Conservation (phyloP, 108 stramenopile genomes). For the Nitzschia putrida region DNA sequence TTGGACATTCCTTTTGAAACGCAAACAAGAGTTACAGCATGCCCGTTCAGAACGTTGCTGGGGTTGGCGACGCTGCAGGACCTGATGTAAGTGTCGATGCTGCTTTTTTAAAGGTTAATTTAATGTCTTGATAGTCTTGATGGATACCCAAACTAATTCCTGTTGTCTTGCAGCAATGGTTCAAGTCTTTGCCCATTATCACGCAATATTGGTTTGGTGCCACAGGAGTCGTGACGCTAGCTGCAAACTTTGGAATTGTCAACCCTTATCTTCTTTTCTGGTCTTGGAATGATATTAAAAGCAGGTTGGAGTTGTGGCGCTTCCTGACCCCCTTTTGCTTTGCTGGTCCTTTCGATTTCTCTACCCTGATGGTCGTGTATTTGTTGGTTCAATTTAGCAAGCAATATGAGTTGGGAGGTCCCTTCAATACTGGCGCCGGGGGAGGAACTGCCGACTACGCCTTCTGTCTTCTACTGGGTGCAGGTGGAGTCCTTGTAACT, state of each 20-base stretch:
- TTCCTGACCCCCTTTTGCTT: slow-evolving; percentile 77
- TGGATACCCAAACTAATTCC: background rate
- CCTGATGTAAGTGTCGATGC: slow-evolving; percentile 26
- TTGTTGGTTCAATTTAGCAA: slow-evolving; percentile 68
- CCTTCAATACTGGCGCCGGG: slow-evolving; percentile 86
- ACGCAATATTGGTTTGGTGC: slow-evolving; percentile 84
- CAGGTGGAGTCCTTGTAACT: slow-evolving; percentile 50
- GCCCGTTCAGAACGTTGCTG: slow-evolving; percentile 24
- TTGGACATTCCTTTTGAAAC: no score
- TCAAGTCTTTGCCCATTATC: slow-evolving; percentile 75
- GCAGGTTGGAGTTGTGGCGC: slow-evolving; percentile 75
- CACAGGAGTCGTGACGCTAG: slow-evolving; percentile 60
- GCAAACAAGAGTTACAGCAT: background rate
- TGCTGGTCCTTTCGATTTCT: slow-evolving; percentile 70
- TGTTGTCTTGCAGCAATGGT: slow-evolving; percentile 54
- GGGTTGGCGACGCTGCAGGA: slow-evolving; percentile 30
- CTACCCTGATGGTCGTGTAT: slow-evolving; percentile 70
- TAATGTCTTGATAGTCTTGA: background rate
- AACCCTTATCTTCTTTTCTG: slow-evolving; percentile 56
- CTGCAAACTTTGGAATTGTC: slow-evolving; percentile 72
- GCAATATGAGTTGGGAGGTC: slow-evolving; percentile 74
- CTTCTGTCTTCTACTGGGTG: slow-evolving; percentile 68
- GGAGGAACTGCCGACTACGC: slow-evolving; percentile 54
- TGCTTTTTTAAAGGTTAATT: no score
- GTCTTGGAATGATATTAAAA: slow-evolving; percentile 52